phyloP scores from a whole-genome alignment of 345 rosid genomes.

The Salix arbutifolia region DNA sequence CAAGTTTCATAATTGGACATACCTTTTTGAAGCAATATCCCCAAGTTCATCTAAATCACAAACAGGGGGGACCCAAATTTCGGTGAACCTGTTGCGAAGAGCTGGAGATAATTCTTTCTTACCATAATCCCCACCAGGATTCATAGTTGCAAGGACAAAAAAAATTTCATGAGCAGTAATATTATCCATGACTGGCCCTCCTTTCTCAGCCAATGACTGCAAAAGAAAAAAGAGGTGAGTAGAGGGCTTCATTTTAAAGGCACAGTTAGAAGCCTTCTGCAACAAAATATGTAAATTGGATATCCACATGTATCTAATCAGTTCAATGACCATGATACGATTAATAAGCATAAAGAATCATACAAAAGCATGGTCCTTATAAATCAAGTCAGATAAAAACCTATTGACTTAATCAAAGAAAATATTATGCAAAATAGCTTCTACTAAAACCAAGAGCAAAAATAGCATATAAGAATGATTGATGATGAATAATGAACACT shows the following conservation, averaged over 20 bases:
- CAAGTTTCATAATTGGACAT: conserved; percentile 15
- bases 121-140: conserved; percentile 99
- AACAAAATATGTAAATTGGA: too few species aligned
- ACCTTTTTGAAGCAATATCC: conserved; percentile 70
- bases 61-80: conserved; percentile 95
- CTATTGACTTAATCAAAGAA: neutral
- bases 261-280: too few species aligned
- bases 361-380: neutral
- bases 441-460: too few species aligned
- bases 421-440: neutral
- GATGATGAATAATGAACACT: too few species aligned
- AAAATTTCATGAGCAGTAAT: conserved; percentile 67
- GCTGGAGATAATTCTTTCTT: conserved; percentile 98
- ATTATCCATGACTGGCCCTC: conserved; percentile 70
- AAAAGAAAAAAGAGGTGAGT: conserved; percentile 11
- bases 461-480: neutral
- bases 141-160: conserved; percentile 91
- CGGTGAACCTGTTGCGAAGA: conserved; percentile 92
- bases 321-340: neutral
- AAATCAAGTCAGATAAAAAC: neutral
- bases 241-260: neutral
- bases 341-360: neutral
- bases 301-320: neutral
- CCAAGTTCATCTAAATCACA: conserved; percentile 58
- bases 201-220: conserved; percentile 94